Percentiles rank a stretch among this genome's conserved stretches.
Evolutionary conservation across 1,284 basidiomycete species (phyloP).

Genomic region (Austropuccinia psidii): DNA sequence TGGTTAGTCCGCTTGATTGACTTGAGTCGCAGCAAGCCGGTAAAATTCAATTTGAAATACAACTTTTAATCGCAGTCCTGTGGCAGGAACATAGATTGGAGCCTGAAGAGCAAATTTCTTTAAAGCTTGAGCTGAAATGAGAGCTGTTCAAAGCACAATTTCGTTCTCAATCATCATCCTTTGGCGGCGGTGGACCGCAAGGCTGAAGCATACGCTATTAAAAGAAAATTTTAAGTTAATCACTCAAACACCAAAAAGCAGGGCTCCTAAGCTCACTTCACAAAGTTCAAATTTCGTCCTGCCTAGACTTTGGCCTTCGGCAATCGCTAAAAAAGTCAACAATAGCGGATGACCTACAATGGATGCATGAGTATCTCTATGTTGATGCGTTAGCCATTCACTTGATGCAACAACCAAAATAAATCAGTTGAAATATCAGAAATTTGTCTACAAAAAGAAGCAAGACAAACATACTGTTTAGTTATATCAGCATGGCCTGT

Average conservation of each 20-base stretch:
- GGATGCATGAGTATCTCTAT: conserved; percentile 83
- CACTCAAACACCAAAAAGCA: conserved; percentile 12
- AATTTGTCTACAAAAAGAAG: neutral
- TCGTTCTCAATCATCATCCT: conserved; percentile 63
- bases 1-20: no score
- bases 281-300: conserved; percentile 89
- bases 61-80: no score
- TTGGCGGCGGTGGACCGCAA: conserved; percentile 88
- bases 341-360: conserved; percentile 85
- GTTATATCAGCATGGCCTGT: conserved; percentile 88
- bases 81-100: no score
- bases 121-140: no score
- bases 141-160: no score
- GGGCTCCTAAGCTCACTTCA: conserved; percentile 59
- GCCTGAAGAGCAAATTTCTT: no score
- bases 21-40: no score
- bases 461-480: conserved; percentile 63
- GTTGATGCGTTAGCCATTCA: conserved; percentile 96
- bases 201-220: conserved; percentile 91
- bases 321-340: conserved; percentile 77
- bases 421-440: neutral
- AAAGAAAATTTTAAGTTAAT: neutral
- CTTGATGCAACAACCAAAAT: conserved; percentile 50
- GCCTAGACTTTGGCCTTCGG: conserved; percentile 83
- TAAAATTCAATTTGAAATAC: no score